Conservation (phyloP, 805 yeast species). For the Teunomyces stri region DNA sequence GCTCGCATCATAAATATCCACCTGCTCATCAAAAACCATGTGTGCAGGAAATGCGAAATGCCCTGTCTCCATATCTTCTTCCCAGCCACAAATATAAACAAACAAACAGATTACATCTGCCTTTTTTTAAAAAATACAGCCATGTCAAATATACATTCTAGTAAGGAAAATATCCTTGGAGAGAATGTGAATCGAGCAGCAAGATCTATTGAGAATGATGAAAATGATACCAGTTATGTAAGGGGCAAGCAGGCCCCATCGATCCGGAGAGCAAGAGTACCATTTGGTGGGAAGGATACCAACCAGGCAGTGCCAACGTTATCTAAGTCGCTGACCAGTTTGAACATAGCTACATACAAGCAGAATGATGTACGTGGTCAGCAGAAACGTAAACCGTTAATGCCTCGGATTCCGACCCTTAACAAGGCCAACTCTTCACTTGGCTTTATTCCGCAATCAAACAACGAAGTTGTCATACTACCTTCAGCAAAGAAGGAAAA, state of each 20-base stretch:
- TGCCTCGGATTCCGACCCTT: conserved; percentile 22
- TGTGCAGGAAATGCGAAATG: not conserved
- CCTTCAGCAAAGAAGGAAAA: not conserved
- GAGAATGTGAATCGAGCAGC: not conserved
- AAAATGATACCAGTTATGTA: conserved; percentile 2
- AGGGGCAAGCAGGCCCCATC: not conserved
- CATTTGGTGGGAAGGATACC: conserved; percentile 41
- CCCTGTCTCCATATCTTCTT: not conserved
- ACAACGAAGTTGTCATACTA: not conserved
- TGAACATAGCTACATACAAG: conserved; percentile 3
- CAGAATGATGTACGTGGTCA: not conserved
- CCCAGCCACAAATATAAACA: conserved; percentile 8
- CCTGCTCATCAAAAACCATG: not conserved
- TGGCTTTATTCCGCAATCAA: conserved; percentile 26
- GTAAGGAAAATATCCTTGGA: conserved; percentile 1
- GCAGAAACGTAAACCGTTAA: conserved; percentile 6
- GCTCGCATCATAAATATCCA: not conserved
- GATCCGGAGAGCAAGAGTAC: conserved; percentile 21
- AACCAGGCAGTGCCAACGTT: conserved; percentile 27
- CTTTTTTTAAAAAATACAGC: not conserved
- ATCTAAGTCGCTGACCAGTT: conserved; percentile 29
- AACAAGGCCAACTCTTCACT: conserved; percentile 36
- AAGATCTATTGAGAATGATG: conserved; percentile 3
- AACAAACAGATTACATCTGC: conserved; percentile 4
- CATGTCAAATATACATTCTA: conserved; percentile 1